These are phyloP conservation scores for Macrophomina tecta DNA, from an alignment of 2,329 filamentous ascomycete genomes.

Conservation along the genomic window DNA sequence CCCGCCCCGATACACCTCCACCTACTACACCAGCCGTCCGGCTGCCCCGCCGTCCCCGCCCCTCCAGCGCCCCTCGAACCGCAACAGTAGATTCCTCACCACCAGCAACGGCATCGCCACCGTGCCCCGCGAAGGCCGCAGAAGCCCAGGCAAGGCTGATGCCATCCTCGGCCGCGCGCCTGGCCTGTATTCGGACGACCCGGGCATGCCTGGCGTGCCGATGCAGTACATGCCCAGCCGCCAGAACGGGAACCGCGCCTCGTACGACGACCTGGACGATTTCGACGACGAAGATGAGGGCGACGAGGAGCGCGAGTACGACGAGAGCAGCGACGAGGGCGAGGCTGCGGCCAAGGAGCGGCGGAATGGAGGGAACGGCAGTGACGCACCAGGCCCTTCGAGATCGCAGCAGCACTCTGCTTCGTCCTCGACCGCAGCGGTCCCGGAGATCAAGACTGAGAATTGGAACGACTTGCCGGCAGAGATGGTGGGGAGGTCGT, in stretches of 20 bases:
- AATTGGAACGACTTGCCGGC: constrained; percentile 59
- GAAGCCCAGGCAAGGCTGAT: constrained; percentile 49
- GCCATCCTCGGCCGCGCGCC: constrained; percentile 48
- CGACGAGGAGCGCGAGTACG: constrained; percentile 44
- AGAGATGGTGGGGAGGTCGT: constrained; percentile 42
- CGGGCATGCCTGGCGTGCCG: constrained; percentile 37
- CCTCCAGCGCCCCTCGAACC: neutral
- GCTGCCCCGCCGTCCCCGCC: neutral
- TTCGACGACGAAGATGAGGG: constrained; percentile 32
- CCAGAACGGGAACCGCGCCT: constrained; percentile 31
- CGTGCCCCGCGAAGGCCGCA: constrained; percentile 41
- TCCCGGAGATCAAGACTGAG: constrained; percentile 36
- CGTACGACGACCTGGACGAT: constrained; percentile 24
- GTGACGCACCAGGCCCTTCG: no score
- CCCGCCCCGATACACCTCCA: constrained; percentile 10
- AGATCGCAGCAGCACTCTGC: neutral
- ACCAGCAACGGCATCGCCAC: constrained; percentile 42
- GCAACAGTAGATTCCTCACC: constrained; percentile 42
- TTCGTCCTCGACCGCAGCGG: neutral
- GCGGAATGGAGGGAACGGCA: constrained; percentile 30
- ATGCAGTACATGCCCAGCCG: constrained; percentile 45
- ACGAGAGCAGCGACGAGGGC: constrained; percentile 39
- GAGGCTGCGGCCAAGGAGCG: constrained; percentile 36
- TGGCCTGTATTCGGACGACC: constrained; percentile 42
- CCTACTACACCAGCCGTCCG: constrained; percentile 10